phyloP scores from a whole-genome alignment of 176 grass and related monocot species.

The Oryza glaberrima region DNA sequence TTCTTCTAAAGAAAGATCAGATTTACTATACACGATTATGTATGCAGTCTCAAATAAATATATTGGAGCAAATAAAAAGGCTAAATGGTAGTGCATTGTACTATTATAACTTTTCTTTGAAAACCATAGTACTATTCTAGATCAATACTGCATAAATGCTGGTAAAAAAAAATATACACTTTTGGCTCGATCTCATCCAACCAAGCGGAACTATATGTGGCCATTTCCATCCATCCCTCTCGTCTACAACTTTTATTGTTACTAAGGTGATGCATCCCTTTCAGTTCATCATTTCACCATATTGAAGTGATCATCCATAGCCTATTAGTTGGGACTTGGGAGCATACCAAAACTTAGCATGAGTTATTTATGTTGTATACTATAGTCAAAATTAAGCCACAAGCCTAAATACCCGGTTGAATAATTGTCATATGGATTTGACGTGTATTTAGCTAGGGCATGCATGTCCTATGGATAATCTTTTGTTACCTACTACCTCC shows the following conservation, averaged over 20 bases:
- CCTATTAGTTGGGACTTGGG: neutral
- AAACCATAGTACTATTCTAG: neutral
- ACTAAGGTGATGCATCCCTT: slow-evolving; percentile 14
- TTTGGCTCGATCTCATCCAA: slow-evolving; percentile 34
- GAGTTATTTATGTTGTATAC: neutral
- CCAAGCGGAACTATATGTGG: neutral
- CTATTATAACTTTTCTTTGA: too few species aligned
- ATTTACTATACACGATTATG: neutral
- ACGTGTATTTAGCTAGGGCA: neutral
- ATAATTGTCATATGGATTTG: slow-evolving; percentile 11
- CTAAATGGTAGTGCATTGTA: neutral
- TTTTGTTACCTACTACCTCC: neutral
- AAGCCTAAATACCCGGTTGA: neutral
- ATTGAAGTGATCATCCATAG: neutral
- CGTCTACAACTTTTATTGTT: slow-evolving; percentile 29
- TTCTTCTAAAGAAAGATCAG: neutral
- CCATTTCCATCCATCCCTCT: slow-evolving; percentile 19
- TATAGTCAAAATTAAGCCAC: neutral
- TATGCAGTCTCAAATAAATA: neutral
- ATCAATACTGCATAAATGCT: slow-evolving; percentile 26
- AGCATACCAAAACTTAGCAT: slow-evolving; percentile 4
- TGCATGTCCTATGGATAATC: neutral
- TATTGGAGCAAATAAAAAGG: neutral
- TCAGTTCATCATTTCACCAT: neutral
- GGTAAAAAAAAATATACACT: slow-evolving; percentile 18